A percentile compares a stretch with the other conserved stretches of the same genome.
Evolutionary conservation across 192 early-diverging fungal species (phyloP).

Genomic region (Blastocladiella britannica): DNA sequence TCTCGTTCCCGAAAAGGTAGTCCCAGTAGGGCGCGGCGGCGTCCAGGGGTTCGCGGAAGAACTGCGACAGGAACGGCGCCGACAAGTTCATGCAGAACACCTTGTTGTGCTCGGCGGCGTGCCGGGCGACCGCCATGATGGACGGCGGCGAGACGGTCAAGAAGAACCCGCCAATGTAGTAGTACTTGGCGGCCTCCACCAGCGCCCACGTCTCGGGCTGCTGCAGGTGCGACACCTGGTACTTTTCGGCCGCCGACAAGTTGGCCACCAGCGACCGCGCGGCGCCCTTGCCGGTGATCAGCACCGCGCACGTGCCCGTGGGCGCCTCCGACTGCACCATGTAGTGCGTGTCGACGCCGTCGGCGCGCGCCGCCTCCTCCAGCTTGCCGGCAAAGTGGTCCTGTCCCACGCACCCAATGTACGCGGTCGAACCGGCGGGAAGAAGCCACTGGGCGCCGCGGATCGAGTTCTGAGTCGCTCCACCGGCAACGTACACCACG

Average conservation of each 20-base stretch:
- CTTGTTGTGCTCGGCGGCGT: slow-evolving; percentile 68
- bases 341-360: slow-evolving; percentile 81
- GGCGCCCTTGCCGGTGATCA: slow-evolving; percentile 71
- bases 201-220: slow-evolving; percentile 60
- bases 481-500: slow-evolving; percentile 80
- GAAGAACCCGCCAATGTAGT: slow-evolving; percentile 91
- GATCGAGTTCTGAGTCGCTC: slow-evolving; percentile 88
- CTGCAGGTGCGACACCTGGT: slow-evolving; percentile 42
- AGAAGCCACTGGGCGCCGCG: slow-evolving; percentile 78
- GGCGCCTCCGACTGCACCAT: slow-evolving; percentile 47
- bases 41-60: slow-evolving; percentile 69
- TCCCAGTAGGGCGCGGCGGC: slow-evolving; percentile 68
- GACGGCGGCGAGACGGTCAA: slow-evolving; percentile 72
- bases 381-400: slow-evolving; percentile 63
- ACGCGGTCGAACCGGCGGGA: slow-evolving; percentile 67
- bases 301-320: slow-evolving; percentile 88
- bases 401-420: slow-evolving; percentile 78
- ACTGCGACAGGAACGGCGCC: slow-evolving; percentile 84
- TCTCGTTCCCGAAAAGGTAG: slow-evolving; percentile 90
- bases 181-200: slow-evolving; percentile 71
- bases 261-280: slow-evolving; percentile 72
- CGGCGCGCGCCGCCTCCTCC: slow-evolving; percentile 49
- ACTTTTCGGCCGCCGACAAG: slow-evolving; percentile 82
- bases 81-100: slow-evolving; percentile 81
- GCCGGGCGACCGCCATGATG: slow-evolving; percentile 66